Evolutionary conservation across 2,329 filamentous ascomycete genomes (phyloP), one percentile per base, ranked within the genome.

Genomic region (Fusarium avenaceum): DNA sequence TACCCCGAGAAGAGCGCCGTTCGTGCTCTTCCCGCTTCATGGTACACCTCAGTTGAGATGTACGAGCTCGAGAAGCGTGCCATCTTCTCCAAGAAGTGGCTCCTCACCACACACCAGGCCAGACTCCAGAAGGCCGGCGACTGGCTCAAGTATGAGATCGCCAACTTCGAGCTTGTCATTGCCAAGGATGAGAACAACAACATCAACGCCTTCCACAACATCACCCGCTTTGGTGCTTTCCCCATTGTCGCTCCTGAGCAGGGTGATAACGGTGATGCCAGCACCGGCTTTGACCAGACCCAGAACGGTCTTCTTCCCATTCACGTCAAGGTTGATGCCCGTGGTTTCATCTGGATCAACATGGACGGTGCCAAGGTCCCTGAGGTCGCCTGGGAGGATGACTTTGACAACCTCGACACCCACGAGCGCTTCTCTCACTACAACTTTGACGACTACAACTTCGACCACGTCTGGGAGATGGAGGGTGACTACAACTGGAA

Each of bases 141-240:
- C 72, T 90, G 85, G 76, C 79, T 88, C 28, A 82, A 83, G 20
- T 89, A 83, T 63, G 80, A 84, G 14, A 75, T 87, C 7, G 85
- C 86, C 8, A 86, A 83, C 14, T 88, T 84, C 75, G 80, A 85
- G 24, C 86, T 89, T 73, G 77, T 89, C 69, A 75, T 89, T 13
- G 78, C 81, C 52, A 77, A 77, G 17, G 85, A 87, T 71, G 81
- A 83, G 26, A 77, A 83, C 10, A 82, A 82, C 11, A 80, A 81
- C 7, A 83, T 89, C 75, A 84, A 86, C 58, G 87, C 82, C 17
- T 89, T 89, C 74, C 87, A 89, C 77, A 89, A 90, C 70, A 80
- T 89, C 35, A 89, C 88, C 76, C 79, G 87, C 3, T 87, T 89
- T 74, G 81, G 87, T 8, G 87, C 87, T 22, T 90, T 85, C 71